phyloP scores from a whole-genome alignment of 306 rosid genomes.

The Purshia tridentata region DNA sequence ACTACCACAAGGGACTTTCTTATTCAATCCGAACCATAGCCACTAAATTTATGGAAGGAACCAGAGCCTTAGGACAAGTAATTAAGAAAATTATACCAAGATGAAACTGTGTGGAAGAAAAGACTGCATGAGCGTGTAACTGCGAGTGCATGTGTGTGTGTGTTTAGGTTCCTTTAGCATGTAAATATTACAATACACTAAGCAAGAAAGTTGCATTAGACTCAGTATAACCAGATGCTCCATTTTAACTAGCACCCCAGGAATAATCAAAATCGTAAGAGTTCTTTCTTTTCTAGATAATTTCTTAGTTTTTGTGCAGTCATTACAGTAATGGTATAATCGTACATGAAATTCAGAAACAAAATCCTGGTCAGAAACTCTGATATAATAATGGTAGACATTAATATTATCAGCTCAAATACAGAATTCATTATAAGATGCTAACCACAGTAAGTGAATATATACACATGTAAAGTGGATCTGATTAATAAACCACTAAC shows the following conservation, averaged over 20 bases:
- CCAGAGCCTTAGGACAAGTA: not conserved
- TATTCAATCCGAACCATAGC: not conserved
- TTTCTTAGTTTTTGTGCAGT: not conserved
- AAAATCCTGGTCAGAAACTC: not conserved
- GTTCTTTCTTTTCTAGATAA: slow-evolving; percentile 2
- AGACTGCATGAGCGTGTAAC: not conserved
- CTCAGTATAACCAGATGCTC: not conserved
- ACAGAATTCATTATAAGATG: not conserved
- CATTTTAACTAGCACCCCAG: not conserved
- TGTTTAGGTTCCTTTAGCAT: not conserved
- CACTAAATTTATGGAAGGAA: not conserved
- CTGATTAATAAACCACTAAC: slow-evolving; percentile 24
- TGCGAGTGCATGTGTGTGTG: not conserved
- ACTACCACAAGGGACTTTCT: not conserved
- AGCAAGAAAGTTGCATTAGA: not conserved
- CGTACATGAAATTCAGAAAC: not conserved
- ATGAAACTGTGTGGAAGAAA: not conserved
- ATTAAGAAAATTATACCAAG: not conserved
- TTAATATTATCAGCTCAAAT: slow-evolving; percentile 5
- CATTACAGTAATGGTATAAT: too few species aligned
- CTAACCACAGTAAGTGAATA: not conserved
- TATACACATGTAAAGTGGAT: slow-evolving; percentile 19
- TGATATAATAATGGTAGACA: not conserved
- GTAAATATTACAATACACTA: not conserved
- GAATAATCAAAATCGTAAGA: not conserved